Evolutionary conservation across 176 grass and related monocot genomes (phyloP).

Genomic region (Microstegium vimineum): DNA sequence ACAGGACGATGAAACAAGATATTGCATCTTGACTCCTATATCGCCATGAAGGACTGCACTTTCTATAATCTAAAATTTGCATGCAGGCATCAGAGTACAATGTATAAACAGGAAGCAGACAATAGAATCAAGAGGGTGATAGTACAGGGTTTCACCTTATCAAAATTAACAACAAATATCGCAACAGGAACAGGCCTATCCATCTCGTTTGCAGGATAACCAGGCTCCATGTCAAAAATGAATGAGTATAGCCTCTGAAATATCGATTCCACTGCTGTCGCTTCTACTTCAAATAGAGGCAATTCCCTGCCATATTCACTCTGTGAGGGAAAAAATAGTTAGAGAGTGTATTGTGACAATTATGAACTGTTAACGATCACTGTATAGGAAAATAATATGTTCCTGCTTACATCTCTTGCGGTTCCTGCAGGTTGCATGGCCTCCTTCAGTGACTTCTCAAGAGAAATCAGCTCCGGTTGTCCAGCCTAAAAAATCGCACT

Average conservation of each 20-base stretch:
- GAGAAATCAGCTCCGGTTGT: conserved; percentile 89
- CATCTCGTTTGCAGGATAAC: conserved; percentile 80
- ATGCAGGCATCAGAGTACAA: neutral
- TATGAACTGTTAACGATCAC: neutral
- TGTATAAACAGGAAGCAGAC: conserved; percentile 15
- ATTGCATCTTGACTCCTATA: neutral
- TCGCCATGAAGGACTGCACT: neutral
- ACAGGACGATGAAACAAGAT: neutral
- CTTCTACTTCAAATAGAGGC: conserved; percentile 96
- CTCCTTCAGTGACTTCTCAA: conserved; percentile 90
- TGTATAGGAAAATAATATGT: conserved; percentile 16
- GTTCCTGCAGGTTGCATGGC: conserved; percentile 80
- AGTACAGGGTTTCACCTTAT: conserved; percentile 61
- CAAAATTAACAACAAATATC: conserved; percentile 98
- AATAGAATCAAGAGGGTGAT: conserved; percentile 24
- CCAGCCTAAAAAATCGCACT: conserved; percentile 57
- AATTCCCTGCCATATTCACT: conserved; percentile 92
- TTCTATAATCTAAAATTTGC: conserved; percentile 16
- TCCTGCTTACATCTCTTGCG: conserved; percentile 69
- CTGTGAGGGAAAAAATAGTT: conserved; percentile 43
- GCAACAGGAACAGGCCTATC: conserved; percentile 78
- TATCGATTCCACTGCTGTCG: conserved; percentile 68
- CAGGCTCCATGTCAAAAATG: conserved; percentile 91
- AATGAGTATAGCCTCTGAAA: conserved; percentile 90
- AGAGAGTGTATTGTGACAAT: conserved; percentile 1